Evolutionary conservation across 257 asterid species (phyloP).

Genomic region (Coffea canephora): DNA sequence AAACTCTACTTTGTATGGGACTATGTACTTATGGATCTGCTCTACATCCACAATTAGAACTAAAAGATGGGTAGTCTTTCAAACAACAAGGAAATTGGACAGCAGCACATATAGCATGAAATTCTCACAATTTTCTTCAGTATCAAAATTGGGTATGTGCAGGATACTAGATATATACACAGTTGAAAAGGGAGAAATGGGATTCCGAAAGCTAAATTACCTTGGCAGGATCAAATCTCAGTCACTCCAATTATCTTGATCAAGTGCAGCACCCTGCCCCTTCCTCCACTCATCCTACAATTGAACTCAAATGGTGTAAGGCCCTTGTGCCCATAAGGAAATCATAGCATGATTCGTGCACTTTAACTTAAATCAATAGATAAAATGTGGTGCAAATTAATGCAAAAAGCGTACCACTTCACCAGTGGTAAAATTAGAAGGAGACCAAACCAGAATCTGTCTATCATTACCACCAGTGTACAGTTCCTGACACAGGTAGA

Average conservation of each 20-base stretch:
- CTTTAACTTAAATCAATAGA: background rate
- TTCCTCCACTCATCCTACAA: slow-evolving; percentile 57
- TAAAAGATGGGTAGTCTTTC: background rate
- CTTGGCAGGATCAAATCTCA: slow-evolving; percentile 29
- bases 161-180: background rate
- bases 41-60: background rate
- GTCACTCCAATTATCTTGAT: slow-evolving; percentile 93
- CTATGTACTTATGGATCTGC: background rate
- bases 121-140: background rate
- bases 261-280: slow-evolving; percentile 41
- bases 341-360: background rate
- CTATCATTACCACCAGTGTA: slow-evolving; percentile 80
- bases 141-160: background rate
- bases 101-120: background rate
- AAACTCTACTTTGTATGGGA: background rate
- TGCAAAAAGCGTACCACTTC: slow-evolving; percentile 46
- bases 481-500: slow-evolving; percentile 53
- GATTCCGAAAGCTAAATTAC: background rate
- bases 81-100: background rate
- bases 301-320: slow-evolving; percentile 4
- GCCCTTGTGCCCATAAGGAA: background rate
- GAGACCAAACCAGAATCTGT: slow-evolving; percentile 93
- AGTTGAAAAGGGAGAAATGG: background rate
- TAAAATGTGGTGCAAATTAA: background rate
- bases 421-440: slow-evolving; percentile 39